Evolutionary conservation across 441 rosid species (phyloP).

Genomic region (Geranium incanum): DNA sequence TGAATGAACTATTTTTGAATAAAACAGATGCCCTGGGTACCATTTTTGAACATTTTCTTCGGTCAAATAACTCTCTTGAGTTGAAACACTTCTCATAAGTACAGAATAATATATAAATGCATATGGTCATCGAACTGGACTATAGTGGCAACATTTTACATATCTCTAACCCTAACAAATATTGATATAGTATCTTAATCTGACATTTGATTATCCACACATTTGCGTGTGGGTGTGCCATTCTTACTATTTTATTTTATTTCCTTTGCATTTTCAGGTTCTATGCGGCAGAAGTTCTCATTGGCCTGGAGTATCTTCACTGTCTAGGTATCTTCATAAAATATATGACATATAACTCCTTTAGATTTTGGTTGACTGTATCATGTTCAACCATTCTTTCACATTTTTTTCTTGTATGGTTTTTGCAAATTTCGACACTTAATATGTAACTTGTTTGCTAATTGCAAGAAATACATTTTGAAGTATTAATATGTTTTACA

Average conservation of each 20-base stretch:
- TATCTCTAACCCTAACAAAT: neutral
- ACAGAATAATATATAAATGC: neutral
- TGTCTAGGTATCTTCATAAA: slow-evolving; percentile 63
- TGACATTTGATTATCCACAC: neutral
- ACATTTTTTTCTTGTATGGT: neutral
- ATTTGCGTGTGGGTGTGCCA: neutral
- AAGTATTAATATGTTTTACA: neutral
- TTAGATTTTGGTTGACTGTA: neutral
- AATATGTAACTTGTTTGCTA: neutral
- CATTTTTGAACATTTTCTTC: neutral
- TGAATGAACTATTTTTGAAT: too few relatives aligned
- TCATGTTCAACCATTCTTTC: neutral
- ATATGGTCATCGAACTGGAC: neutral
- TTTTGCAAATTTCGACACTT: neutral
- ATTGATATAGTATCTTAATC: neutral
- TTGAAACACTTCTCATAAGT: neutral
- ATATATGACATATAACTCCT: neutral
- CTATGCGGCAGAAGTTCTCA: slow-evolving; percentile 84
- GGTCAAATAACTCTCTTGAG: neutral
- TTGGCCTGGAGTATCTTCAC: slow-evolving; percentile 90
- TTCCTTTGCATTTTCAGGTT: slow-evolving; percentile 48
- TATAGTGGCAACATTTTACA: neutral
- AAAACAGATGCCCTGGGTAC: too few relatives aligned
- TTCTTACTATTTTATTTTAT: neutral
- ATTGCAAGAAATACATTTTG: neutral